Evolutionary conservation across 1,284 basidiomycete genomes (phyloP), one percentile per base, ranked within the genome.

Genomic region (Rhodotorula sp.): DNA sequence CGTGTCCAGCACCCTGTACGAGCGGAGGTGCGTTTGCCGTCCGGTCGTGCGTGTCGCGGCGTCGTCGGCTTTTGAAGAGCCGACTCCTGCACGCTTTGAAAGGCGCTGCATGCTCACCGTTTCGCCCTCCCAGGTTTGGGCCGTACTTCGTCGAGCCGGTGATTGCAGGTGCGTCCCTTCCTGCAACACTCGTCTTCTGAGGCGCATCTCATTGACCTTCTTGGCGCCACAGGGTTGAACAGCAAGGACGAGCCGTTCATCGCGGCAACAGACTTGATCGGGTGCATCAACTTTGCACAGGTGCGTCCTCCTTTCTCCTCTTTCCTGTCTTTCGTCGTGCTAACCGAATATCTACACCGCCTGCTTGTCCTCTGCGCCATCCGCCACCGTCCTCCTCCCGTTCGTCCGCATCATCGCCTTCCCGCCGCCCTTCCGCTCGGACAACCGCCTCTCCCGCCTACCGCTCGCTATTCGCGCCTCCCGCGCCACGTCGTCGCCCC

Each of bases 81-180:
- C 4, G 7, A 19, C 25, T 56, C 17, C 34, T 34, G 34, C 34
- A 34, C 5, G 34, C 34, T 5, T 34, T 3, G 34, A 34, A 2
- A 5, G 5, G 34, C 2, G 34, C 34, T 2, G 5, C 5, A 2
- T 34, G 34, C 34, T 34, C 34, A 42, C 41, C 10, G 14, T 8
- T 4, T 7, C 16, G 7, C 55, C 10, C 23, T 1, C 8, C 45
- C 52, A 55, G 62, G 77, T 99, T 98, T 79, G 93, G 93, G 3
- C 95, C 96, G 27, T 99, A 93, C 85, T 98, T 96, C 83, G 89
- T 96, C 78, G 95, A 98, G 82, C 97, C 97, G 23, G 93, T 99
- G 71, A 90, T 99, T 78, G 96, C 96, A 49, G 97, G 96, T 65
- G 50, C 50, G 69, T 23, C 16, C 7, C 4, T 17, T n/a, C 41